Base-by-base conservation (phyloP, 805 yeast genomes). In the Candida caryicola region DNA sequence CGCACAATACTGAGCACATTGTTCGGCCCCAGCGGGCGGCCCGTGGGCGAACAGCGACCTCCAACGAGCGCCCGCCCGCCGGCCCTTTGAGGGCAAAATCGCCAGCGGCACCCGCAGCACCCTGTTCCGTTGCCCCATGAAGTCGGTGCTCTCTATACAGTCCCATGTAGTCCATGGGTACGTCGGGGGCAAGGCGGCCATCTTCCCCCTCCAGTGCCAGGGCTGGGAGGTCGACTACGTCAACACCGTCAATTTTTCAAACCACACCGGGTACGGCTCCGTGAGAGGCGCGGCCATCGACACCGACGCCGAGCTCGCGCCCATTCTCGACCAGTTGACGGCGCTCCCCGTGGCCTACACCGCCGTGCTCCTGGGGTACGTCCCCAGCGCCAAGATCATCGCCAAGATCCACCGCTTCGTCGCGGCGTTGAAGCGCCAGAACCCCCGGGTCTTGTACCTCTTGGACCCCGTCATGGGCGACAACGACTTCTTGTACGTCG, bases 391-490 rank as follows among this genome's bases (percentile, higher is more conserved):
- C 6, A 66, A 64, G 16, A 62, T 82, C 12, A 64, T 79, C 14
- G 53, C 60, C 15, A 63, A 66, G 1, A 50, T 60, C 34, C 46
- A 46, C 27, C 54, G 61, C 13, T 58, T 66, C 34, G 63, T 72
- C 14, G 47, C 47, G 14, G 49, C 58, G 21, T 48, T 72, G 23
- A 78, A 75, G 47, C 33, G 21, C 9, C 10, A 7, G 10, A 7
- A 7, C 27, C 62, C 72, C 0, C 41, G 55, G 0, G 41, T 69
- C 4, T 35, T 75, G 4, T 81, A 87, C 77, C 59, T 84, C 17
- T 59, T 84, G 45, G 93, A 84, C 51, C 91, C 93, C 1, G 90
- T 84, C 0, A 76, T 84, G 81, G 93, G 93, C 1, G 93, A 84
- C 54, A 85, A 82, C 50, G 86, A 86, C 17, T 71, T 73, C 41